A percentile compares a stretch with the other conserved stretches of the same genome.
Conservation (phyloP, 2,329 filamentous ascomycete genomes). For the Verticillium isaacii region DNA sequence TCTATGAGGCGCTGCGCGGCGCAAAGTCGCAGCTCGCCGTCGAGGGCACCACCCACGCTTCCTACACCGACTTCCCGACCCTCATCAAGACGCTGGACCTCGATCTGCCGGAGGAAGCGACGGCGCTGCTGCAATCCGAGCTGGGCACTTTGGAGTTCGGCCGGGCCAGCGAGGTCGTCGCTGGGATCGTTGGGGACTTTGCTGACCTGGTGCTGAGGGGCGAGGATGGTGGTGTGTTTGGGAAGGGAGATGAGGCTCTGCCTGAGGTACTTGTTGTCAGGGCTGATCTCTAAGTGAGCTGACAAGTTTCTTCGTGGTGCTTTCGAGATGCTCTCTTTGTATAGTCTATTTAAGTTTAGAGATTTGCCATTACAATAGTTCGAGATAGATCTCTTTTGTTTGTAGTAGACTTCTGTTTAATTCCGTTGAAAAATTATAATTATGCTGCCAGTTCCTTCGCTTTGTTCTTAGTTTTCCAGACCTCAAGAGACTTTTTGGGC, state of each 20-base stretch:
- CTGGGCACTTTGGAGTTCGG: conserved; percentile 11
- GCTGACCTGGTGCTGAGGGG: not conserved
- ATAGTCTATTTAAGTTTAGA: not conserved
- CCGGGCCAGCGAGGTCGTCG: conserved; percentile 1
- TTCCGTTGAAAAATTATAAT: too few relatives aligned
- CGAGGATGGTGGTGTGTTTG: not conserved
- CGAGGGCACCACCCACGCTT: conserved; percentile 20
- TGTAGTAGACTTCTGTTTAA: too few relatives aligned
- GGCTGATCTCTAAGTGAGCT: not conserved
- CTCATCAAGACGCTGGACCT: conserved; percentile 18
- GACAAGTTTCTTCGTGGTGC: not conserved
- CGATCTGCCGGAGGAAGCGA: conserved; percentile 10
- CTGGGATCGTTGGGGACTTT: conserved; percentile 2
- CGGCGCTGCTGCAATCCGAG: conserved; percentile 4
- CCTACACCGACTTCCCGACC: conserved; percentile 25
- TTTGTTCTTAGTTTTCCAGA: too few relatives aligned
- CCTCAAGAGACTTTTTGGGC: too few relatives aligned
- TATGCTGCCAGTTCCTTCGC: too few relatives aligned
- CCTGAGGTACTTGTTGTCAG: conserved; percentile 1
- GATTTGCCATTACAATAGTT: too few relatives aligned
- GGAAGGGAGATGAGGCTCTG: not conserved
- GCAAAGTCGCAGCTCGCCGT: conserved; percentile 19
- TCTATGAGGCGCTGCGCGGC: conserved; percentile 21
- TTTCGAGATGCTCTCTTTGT: not conserved
- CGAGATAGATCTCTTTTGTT: too few relatives aligned